Evolutionary conservation across 805 yeast species (phyloP), one percentile per base, ranked within the genome.

Genomic region (Barnettozyma wickerhamii): DNA sequence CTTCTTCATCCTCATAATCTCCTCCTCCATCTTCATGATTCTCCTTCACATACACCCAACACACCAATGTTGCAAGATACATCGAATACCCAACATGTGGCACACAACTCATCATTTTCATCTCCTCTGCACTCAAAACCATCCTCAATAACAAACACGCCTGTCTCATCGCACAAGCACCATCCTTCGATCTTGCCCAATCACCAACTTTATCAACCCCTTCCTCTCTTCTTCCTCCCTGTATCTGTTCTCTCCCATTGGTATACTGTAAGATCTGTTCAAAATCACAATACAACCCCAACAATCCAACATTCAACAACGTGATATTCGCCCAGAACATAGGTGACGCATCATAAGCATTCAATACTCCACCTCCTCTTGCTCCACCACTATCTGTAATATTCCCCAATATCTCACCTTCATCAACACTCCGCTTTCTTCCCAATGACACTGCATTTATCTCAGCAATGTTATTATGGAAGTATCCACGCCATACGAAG

Each of bases 311-410:
- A 24, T 58, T 51, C 19, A 52, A 54, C 17, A 57, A 36, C 13
- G 58, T 51, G 9, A 61, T 42, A 35, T 60, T 62, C 2, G 61
- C 56, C 69, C 69, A 65, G 28, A 58, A 63, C 3, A 59, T 47
- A 7, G 60, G 54, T 4, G 68, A 55, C 2, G 58, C 53, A n/a
- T 60, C 65, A 41, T 64, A 64, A 31, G 52, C 51, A 46, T 64
- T 64, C 19, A 62, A 42, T 7, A 42, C 12, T 6, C 30, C 10
- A 12, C 34, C 30, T n/a, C n/a, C n/a, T n/a, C n/a, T n/a, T n/a
- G n/a, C n/a, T n/a, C n/a, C n/a, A n/a, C n/a, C n/a, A n/a, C n/a
- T n/a, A n/a, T n/a, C n/a, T n/a, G n/a, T n/a, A n/a, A n/a, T n/a
- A n/a, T n/a, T n/a, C n/a, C n/a, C n/a, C 37, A 35, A 5, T 32